Evolutionary conservation across 805 yeast species (phyloP), one percentile per base, ranked within the genome.

Genomic region (Saturnispora besseyi): DNA sequence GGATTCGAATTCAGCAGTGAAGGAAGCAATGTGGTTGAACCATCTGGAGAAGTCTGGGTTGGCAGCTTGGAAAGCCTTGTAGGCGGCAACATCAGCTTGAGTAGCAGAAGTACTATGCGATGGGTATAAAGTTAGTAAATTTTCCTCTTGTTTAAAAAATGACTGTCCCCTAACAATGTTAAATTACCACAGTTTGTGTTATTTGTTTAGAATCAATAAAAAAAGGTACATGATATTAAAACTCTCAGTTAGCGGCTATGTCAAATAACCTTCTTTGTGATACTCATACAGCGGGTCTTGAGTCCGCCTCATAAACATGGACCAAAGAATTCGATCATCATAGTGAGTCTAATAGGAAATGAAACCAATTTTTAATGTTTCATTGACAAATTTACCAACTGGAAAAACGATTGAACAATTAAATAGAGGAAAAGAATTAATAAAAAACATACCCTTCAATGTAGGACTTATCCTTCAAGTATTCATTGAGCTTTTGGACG

Each of bases 11-110:
- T 88, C 95, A 64, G 79, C 88, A 61, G 89, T 77, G 81, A 81
- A 86, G 55, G 96, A 82, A 71, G 95, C 93, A 69, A 91, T 85
- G 86, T 91, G 97, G 84, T 87, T 87, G 81, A 85, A 88, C 97
- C 97, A 93, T 81, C 98, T 90, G 69, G 96, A 75, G 69, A 89
- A 89, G 73, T 86, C 83, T 73, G 97, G 96, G 87, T 74, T 91
- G 73, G 84, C 74, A 66, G 78, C 68, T 78, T 89, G 89, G 85
- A 82, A 91, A 74, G 96, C 89, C 79, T 87, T 81, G 91, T 82
- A 91, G 65, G 80, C 88, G 63, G 90, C 71, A 58, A 86, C 98
- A 70, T 91, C 98, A 69, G 96, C 96, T 77, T 88, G 96, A 65
- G 97, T 76, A 60, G 96, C 95, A 65, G 88, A 71, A 62, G 89